These are phyloP conservation scores for Neurospora sp. DNA, from an alignment of 495 filamentous ascomycete genomes.

Conservation along the genomic window DNA sequence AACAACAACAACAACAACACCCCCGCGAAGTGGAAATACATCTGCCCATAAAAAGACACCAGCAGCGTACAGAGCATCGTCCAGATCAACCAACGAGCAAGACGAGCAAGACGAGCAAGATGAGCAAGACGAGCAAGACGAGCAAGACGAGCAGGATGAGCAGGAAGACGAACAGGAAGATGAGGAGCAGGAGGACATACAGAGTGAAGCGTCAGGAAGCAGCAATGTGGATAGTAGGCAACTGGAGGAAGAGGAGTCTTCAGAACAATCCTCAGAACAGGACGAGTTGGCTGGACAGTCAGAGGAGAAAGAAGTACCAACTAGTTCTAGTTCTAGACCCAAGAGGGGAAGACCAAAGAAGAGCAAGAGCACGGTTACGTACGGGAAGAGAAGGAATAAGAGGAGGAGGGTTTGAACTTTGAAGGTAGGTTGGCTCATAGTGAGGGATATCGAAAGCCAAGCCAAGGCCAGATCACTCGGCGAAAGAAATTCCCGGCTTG, in stretches of 20 bases:
- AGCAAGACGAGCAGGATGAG: too few species aligned
- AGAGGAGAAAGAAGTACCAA: not conserved
- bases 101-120: too few species aligned
- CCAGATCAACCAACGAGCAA: too few species aligned
- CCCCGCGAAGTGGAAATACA: too few species aligned
- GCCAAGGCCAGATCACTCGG: not conserved
- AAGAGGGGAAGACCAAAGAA: not conserved
- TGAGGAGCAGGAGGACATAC: not conserved
- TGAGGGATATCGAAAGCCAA: not conserved
- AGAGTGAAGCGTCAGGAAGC: not conserved
- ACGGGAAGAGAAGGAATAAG: not conserved
- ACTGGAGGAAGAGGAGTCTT: not conserved
- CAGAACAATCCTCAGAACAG: not conserved
- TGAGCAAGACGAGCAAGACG: too few species aligned
- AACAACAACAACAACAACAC: too few species aligned
- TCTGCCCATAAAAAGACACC: too few species aligned
- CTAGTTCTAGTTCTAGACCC: not conserved
- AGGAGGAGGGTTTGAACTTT: not conserved
- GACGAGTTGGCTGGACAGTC: not conserved
- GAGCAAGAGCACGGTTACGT: not conserved
- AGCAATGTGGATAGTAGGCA: not conserved
- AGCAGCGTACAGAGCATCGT: too few species aligned
- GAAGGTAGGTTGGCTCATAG: not conserved
- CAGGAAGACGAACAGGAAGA: too few species aligned
- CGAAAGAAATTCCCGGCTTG: not conserved